These are phyloP conservation scores for Thielaviopsis cerberus DNA, from an alignment of 2,329 filamentous ascomycete species.

Conservation along the genomic window DNA sequence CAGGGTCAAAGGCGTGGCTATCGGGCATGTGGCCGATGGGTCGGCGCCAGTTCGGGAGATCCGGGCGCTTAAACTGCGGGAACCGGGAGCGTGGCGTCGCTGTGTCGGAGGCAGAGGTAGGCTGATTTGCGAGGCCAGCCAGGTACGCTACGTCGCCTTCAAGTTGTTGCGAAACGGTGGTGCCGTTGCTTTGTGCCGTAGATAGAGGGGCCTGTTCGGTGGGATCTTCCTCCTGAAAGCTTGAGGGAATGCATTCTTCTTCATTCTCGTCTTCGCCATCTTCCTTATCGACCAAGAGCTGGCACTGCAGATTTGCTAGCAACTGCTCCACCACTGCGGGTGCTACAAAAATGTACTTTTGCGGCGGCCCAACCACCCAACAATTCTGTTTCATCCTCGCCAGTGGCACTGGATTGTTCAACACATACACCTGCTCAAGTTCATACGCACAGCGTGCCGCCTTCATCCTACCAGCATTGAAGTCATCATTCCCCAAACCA, in stretches of 20 bases:
- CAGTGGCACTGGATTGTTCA: conserved; percentile 39
- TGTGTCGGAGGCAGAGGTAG: no score
- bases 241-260: background rate
- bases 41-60: background rate
- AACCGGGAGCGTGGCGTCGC: background rate
- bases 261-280: conserved; percentile 14
- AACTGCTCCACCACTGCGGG: conserved; percentile 39
- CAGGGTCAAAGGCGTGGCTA: conserved; percentile 3
- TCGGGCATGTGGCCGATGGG: background rate
- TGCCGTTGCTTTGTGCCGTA: background rate
- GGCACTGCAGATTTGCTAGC: conserved; percentile 36
- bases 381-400: conserved; percentile 34
- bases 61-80: background rate
- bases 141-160: conserved; percentile 26
- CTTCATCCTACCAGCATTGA: conserved; percentile 22
- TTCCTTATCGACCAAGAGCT: conserved; percentile 25
- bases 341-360: conserved; percentile 33
- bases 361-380: conserved; percentile 32
- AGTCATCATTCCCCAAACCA: conserved; percentile 33
- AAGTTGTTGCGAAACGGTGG: conserved; percentile 32
- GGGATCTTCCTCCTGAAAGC: background rate
- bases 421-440: conserved; percentile 38
- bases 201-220: background rate
- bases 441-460: conserved; percentile 30
- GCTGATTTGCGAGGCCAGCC: conserved; percentile 16